phyloP scores from a whole-genome alignment of 805 yeast species.

The Candida quercuum region DNA sequence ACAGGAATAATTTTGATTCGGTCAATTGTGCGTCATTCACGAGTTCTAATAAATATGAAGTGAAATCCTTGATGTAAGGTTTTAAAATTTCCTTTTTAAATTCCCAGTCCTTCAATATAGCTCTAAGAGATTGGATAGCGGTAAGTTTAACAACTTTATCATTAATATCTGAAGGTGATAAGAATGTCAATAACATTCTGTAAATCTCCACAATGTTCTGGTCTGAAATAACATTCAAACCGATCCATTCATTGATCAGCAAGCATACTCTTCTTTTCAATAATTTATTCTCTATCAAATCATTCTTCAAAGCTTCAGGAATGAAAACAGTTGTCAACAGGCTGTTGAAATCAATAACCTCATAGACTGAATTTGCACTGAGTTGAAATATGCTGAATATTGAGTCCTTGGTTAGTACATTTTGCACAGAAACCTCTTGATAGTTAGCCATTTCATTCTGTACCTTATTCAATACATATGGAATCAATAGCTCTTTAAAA shows the following conservation, averaged over 20 bases:
- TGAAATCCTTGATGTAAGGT: slow-evolving; percentile 54
- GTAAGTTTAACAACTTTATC: slow-evolving; percentile 82
- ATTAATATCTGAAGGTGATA: slow-evolving; percentile 41
- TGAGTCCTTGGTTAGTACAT: slow-evolving; percentile 70
- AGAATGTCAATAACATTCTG: slow-evolving; percentile 44
- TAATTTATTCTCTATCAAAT: slow-evolving; percentile 49
- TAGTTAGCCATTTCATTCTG: slow-evolving; percentile 31
- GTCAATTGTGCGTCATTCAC: slow-evolving; percentile 49
- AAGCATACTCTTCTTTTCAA: slow-evolving; percentile 73
- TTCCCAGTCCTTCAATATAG: slow-evolving; percentile 81
- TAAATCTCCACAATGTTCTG: slow-evolving; percentile 56
- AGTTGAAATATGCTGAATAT: slow-evolving; percentile 79
- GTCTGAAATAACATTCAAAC: slow-evolving; percentile 51
- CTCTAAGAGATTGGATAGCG: slow-evolving; percentile 62
- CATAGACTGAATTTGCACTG: slow-evolving; percentile 60
- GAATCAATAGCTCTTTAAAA: slow-evolving; percentile 53
- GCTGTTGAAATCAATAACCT: slow-evolving; percentile 62
- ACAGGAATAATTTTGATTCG: slow-evolving; percentile 71
- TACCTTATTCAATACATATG: slow-evolving; percentile 55
- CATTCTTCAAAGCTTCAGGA: slow-evolving; percentile 49
- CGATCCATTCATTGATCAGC: slow-evolving; percentile 77
- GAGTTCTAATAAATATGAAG: slow-evolving; percentile 43
- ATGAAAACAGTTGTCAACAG: slow-evolving; percentile 53
- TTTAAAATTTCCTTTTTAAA: slow-evolving; percentile 64
- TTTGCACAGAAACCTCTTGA: slow-evolving; percentile 31